A percentile compares a stretch with the other conserved stretches of the same genome.
Conservation (phyloP, 140 eudicot species). For the Ambrosia hybrid region DNA sequence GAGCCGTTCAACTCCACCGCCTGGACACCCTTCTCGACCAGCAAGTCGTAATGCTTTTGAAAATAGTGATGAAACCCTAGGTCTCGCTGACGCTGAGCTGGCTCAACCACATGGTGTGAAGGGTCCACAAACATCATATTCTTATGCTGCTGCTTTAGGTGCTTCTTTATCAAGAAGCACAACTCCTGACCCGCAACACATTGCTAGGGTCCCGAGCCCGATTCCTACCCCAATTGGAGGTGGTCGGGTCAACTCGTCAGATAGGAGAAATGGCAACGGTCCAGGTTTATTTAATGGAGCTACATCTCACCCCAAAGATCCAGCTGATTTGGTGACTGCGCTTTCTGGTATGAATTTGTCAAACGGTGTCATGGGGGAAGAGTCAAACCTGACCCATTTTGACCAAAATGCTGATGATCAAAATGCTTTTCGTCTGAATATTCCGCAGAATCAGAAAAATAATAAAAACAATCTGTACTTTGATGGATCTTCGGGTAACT, state of each 20-base stretch:
- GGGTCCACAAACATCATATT: slow-evolving; percentile 66
- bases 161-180: slow-evolving; percentile 95
- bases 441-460: slow-evolving; percentile 44
- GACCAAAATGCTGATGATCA: slow-evolving; percentile 52
- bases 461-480: slow-evolving; percentile 36
- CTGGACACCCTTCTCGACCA: slow-evolving; percentile 96
- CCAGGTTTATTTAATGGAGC: slow-evolving; percentile 58
- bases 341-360: slow-evolving; percentile 77
- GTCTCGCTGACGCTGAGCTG: slow-evolving; percentile 67
- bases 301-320: slow-evolving; percentile 42
- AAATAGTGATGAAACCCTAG: slow-evolving; percentile 43
- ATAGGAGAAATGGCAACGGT: slow-evolving; percentile 52
- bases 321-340: slow-evolving; percentile 68
- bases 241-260: slow-evolving; percentile 57
- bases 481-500: slow-evolving; percentile 61
- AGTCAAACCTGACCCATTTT: slow-evolving; percentile 44
- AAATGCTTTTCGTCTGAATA: slow-evolving; percentile 48
- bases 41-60: slow-evolving; percentile 88
- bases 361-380: slow-evolving; percentile 54
- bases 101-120: slow-evolving; percentile 44
- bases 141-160: slow-evolving; percentile 95
- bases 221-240: slow-evolving; percentile 89
- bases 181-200: slow-evolving; percentile 89
- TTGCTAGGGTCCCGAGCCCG: slow-evolving; percentile 91
- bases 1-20: slow-evolving; percentile 62